Evolutionary conservation across 2,329 filamentous ascomycete species (phyloP), one percentile per base, ranked within the genome.

Genomic region (Exophiala xenobiotica): DNA sequence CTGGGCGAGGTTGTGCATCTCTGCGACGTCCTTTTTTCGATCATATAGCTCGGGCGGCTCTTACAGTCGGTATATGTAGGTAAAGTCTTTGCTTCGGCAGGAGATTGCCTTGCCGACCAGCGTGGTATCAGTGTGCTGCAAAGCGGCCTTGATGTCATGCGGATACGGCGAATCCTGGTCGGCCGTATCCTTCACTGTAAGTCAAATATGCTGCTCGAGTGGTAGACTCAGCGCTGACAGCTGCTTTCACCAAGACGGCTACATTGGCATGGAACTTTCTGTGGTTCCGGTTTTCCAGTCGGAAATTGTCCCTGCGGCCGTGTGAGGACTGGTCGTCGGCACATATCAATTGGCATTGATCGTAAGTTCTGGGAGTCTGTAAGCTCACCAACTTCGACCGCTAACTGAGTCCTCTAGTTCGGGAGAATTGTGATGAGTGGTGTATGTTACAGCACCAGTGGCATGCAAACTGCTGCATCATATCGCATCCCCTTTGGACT

Each of bases 221-320:
- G 26, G 26, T 27, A 12, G 6, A 27, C 12, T 6, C 26, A 6
- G 26, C 6, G 26, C 12, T 27, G 12, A 27, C 26, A 27, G 6
- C 6, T 6, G 12, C 26, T 27, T 27, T 12, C 6, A 6, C 12
- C 26, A 6, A 27, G 26, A 51, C 29, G 9, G 95, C 11, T 88
- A 89, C 38, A 88, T 95, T 53, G 90, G 90, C 67, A 87, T 90
- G 67, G 77, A 92, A 40, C 95, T 90, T 1, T 91, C 90, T 39
- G 95, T 95, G 59, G 89, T 96, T 1, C 90, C 90, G 0, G 87
- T 95, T 31, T 96, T 95, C 67, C 90, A 95, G 67, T 91, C 89
- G 38, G 90, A 96, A 67, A 95, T 95, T 11, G 67, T 71, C 0
- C 69, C 68, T 2, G 68, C 70, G 12, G 66, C 67, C 0, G 70